Conservation (phyloP, 2,329 filamentous ascomycete genomes). For the Ceratocystis ficicola region DNA sequence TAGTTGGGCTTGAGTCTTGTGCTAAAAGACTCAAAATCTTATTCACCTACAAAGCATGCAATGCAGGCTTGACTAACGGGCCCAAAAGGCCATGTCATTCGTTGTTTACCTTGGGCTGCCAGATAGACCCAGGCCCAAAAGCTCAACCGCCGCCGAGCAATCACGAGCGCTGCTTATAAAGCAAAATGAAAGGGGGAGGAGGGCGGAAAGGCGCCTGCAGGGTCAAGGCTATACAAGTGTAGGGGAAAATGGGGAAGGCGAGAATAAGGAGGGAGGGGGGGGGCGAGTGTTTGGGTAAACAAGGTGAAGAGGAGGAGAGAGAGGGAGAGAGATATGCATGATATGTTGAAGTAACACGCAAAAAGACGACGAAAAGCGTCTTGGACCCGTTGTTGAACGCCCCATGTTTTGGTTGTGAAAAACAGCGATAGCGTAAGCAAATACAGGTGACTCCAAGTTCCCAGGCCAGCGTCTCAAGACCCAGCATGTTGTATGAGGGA, state of each 20-base stretch:
- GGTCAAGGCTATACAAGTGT: background rate
- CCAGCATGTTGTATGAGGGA: constrained; percentile 58
- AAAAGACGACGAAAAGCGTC: constrained; percentile 46
- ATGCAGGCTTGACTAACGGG: background rate
- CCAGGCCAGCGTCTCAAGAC: constrained; percentile 32
- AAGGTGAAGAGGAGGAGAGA: constrained; percentile 24
- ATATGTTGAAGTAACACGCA: constrained; percentile 21
- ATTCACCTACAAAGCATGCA: background rate
- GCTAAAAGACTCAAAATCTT: background rate
- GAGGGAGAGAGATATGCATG: constrained; percentile 28
- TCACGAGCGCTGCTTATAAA: background rate
- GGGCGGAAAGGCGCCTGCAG: background rate
- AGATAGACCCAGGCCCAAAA: background rate
- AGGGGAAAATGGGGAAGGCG: background rate
- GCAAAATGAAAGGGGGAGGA: background rate
- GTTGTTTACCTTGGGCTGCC: background rate
- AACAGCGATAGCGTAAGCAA: constrained; percentile 58
- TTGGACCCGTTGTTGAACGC: constrained; percentile 67
- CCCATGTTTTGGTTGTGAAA: constrained; percentile 77
- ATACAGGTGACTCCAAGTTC: constrained; percentile 51
- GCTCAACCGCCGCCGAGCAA: background rate
- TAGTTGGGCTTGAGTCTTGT: background rate
- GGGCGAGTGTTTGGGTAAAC: constrained; percentile 22
- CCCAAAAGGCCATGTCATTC: too few relatives aligned
- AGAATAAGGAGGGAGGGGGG: background rate